Percentiles rank a stretch among this genome's conserved stretches.
These are phyloP conservation scores for Aphanomyces invadans DNA, from an alignment of 352 stramenopile genomes.

Conservation along the genomic window DNA sequence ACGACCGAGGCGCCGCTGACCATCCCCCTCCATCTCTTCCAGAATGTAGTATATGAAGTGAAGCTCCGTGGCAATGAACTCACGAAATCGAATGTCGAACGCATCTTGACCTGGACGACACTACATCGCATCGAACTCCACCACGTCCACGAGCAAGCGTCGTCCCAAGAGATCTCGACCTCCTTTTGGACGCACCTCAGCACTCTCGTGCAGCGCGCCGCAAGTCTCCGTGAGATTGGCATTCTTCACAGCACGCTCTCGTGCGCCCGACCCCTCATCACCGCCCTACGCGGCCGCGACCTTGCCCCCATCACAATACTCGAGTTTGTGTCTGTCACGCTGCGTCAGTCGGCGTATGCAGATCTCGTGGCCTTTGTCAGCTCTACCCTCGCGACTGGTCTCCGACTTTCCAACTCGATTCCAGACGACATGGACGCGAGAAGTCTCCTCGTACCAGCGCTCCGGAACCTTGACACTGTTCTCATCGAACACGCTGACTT, in stretches of 20 bases:
- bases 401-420: slow-evolving; percentile 21
- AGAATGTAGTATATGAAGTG: slow-evolving; percentile 11
- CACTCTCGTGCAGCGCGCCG: not conserved
- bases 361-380: not conserved
- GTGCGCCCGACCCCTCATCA: not conserved
- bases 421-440: not conserved
- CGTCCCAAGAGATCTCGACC: no score
- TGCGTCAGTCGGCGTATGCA: not conserved
- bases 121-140: slow-evolving; percentile 17
- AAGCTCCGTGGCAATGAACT: slow-evolving; percentile 22
- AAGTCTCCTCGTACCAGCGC: not conserved
- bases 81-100: not conserved
- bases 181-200: not conserved
- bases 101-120: not conserved
- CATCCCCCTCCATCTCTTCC: not conserved
- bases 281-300: not conserved
- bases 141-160: not conserved
- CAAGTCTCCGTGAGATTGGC: not conserved
- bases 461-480: slow-evolving; percentile 8
- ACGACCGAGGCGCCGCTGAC: no score
- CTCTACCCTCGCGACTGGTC: not conserved
- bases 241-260: slow-evolving; percentile 22
- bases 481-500: slow-evolving; percentile 15
- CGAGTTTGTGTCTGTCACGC: slow-evolving; percentile 15
- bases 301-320: not conserved